Evolutionary conservation across 1,284 basidiomycete genomes (phyloP).

Genomic region (Grifola frondosa): DNA sequence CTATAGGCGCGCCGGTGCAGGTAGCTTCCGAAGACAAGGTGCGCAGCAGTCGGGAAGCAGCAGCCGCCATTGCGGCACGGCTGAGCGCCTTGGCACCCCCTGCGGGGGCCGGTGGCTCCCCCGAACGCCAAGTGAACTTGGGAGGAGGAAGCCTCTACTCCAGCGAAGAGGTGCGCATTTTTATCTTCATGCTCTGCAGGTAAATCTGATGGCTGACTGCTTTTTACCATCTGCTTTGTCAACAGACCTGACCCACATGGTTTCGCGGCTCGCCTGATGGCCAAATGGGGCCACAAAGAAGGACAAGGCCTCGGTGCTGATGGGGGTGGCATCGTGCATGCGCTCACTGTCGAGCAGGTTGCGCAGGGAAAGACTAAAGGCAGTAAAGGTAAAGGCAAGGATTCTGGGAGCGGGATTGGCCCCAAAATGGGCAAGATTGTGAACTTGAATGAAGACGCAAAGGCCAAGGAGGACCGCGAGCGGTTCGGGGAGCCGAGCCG

Average conservation of each 20-base stretch:
- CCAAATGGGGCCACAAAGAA: constrained; percentile 93
- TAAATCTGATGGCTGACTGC: not conserved
- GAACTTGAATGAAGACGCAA: constrained; percentile 81
- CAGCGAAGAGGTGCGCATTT: constrained; percentile 32
- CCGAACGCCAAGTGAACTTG: constrained; percentile 23
- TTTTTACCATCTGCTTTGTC: constrained; percentile 1
- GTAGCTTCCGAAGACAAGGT: constrained; percentile 53
- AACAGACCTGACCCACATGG: constrained; percentile 61
- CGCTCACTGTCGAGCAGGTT: constrained; percentile 77
- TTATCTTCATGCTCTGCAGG: constrained; percentile 2
- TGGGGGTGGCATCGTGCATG: constrained; percentile 84
- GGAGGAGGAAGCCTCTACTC: constrained; percentile 29
- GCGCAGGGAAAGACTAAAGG: constrained; percentile 37
- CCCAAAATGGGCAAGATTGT: constrained; percentile 81
- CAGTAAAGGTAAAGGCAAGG: constrained; percentile 37
- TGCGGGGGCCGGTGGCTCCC: constrained; percentile 25
- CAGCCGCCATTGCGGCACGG: constrained; percentile 78
- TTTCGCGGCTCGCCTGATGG: constrained; percentile 82
- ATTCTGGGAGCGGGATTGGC: constrained; percentile 21
- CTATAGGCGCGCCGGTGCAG: constrained; percentile 24
- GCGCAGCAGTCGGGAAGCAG: constrained; percentile 64
- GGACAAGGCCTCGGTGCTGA: constrained; percentile 87
- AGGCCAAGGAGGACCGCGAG: constrained; percentile 69
- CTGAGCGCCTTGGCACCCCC: constrained; percentile 56
- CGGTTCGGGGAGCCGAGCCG: constrained; percentile 86